These are phyloP conservation scores for Fusarium falciforme DNA, from an alignment of 2,329 filamentous ascomycete species.

Conservation along the genomic window DNA sequence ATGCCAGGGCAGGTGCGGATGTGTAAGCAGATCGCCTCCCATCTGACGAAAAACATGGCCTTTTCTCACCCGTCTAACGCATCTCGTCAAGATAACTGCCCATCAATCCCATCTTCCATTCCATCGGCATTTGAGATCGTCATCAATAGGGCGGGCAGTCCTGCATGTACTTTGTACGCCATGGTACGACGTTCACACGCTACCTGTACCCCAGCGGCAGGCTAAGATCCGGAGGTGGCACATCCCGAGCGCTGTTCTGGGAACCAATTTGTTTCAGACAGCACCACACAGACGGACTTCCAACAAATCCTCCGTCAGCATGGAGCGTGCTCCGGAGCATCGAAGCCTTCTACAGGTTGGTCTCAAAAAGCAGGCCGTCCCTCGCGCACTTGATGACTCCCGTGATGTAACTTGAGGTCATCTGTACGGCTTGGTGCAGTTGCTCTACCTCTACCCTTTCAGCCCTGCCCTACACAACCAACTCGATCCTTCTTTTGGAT, in stretches of 20 bases:
- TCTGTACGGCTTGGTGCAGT: not conserved
- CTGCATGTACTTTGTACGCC: not conserved
- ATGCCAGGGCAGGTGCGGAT: not conserved
- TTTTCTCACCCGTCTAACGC: not conserved
- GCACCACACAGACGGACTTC: conserved; percentile 25
- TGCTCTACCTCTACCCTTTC: not conserved
- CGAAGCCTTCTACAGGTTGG: not conserved
- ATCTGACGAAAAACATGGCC: not conserved
- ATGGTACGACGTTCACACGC: conserved; percentile 11
- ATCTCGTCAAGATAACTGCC: not conserved
- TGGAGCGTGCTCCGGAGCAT: conserved; percentile 3
- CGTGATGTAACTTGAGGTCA: not conserved
- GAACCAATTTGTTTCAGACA: conserved; percentile 44
- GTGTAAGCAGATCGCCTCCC: not conserved
- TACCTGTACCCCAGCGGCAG: conserved; percentile 24
- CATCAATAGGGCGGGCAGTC: not conserved
- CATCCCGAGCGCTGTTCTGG: conserved; percentile 44
- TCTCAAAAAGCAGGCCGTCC: conserved; percentile 28
- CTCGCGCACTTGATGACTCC: conserved; percentile 6
- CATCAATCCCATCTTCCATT: not conserved
- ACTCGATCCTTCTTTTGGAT: conserved; percentile 1
- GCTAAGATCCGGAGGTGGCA: conserved; percentile 47
- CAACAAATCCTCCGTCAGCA: conserved; percentile 18
- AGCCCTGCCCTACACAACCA: not conserved
- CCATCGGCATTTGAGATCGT: conserved; percentile 10